Percentiles rank a stretch among this genome's conserved stretches.
These are phyloP conservation scores for Plasmodium blacklocki DNA, from an alignment of 169 alveolate species.

Conservation along the genomic window DNA sequence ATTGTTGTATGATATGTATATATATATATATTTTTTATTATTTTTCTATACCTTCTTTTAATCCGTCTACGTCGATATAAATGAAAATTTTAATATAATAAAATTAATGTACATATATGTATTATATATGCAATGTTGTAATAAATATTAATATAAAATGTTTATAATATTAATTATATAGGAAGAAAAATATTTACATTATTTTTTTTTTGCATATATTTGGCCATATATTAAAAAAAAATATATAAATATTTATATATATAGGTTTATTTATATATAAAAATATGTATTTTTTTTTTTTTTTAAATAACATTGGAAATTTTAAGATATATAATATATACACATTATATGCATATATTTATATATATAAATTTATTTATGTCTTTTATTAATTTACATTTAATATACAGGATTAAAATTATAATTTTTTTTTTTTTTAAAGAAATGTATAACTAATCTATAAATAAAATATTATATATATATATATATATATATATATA, in stretches of 20 bases:
- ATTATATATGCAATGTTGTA: slow-evolving; percentile 11
- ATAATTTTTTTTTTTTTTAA: slow-evolving; percentile 27
- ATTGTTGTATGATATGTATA: slow-evolving; percentile 4
- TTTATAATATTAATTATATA: not conserved
- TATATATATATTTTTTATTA: slow-evolving; percentile 15
- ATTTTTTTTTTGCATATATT: slow-evolving; percentile 4
- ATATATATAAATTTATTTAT: not conserved
- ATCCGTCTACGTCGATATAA: slow-evolving; percentile 42
- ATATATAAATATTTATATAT: slow-evolving; percentile 10
- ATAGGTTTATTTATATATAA: slow-evolving; percentile 16
- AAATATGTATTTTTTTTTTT: slow-evolving; percentile 8
- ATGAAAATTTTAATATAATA: slow-evolving; percentile 14
- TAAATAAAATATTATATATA: slow-evolving; percentile 6
- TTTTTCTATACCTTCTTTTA: slow-evolving; percentile 18
- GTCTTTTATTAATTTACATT: slow-evolving; percentile 32
- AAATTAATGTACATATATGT: slow-evolving; percentile 6
- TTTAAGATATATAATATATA: slow-evolving; percentile 20
- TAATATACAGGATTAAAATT: slow-evolving; percentile 8
- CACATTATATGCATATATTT: no score
- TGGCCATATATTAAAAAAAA: not conserved
- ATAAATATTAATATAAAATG: slow-evolving; percentile 26
- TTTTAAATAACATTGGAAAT: slow-evolving; percentile 35
- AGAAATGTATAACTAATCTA: slow-evolving; percentile 7
- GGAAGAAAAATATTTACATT: not conserved
- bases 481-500: slow-evolving; percentile 7